A percentile compares a stretch with the other conserved stretches of the same genome.
phyloP scores from a whole-genome alignment of 2,329 filamentous ascomycete genomes.

The Xylaria sp. region DNA sequence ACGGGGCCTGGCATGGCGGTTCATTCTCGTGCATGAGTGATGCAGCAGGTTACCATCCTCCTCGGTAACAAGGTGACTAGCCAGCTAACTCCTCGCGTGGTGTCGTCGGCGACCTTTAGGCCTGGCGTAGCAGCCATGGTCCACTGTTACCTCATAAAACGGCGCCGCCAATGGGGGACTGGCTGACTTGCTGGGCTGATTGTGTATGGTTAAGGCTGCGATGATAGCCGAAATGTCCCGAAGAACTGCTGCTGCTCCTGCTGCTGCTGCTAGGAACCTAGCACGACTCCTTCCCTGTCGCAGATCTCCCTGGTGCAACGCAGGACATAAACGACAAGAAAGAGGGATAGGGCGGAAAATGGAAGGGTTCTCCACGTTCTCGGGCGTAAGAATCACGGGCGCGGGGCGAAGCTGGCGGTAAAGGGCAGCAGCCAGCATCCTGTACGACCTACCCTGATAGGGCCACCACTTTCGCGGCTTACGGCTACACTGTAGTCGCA shows the following conservation, averaged over 20 bases:
- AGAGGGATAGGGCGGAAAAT: background rate
- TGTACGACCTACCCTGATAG: slow-evolving; percentile 8
- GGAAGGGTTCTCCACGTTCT: slow-evolving; percentile 12
- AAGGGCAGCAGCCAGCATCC: slow-evolving; percentile 12
- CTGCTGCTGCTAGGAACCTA: too few species aligned
- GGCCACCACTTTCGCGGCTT: background rate
- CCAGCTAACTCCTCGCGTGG: too few species aligned
- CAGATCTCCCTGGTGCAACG: slow-evolving; percentile 8
- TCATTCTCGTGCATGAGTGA: background rate
- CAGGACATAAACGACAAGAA: too few species aligned
- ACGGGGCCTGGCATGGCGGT: background rate
- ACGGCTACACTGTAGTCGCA: background rate
- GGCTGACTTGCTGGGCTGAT: too few species aligned
- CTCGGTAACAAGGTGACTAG: too few species aligned
- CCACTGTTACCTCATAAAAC: too few species aligned
- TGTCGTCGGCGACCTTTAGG: background rate
- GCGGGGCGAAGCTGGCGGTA: slow-evolving; percentile 15
- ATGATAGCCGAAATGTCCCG: slow-evolving; percentile 14
- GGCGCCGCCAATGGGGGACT: background rate
- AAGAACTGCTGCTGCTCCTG: background rate
- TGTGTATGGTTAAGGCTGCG: too few species aligned
- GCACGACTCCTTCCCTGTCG: background rate
- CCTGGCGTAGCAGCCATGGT: background rate
- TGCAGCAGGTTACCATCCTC: background rate
- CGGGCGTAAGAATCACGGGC: slow-evolving; percentile 12